Evolutionary conservation across 352 stramenopile genomes (phyloP), one percentile per base, ranked within the genome.

Genomic region (Globisporangium acanthophoron): DNA sequence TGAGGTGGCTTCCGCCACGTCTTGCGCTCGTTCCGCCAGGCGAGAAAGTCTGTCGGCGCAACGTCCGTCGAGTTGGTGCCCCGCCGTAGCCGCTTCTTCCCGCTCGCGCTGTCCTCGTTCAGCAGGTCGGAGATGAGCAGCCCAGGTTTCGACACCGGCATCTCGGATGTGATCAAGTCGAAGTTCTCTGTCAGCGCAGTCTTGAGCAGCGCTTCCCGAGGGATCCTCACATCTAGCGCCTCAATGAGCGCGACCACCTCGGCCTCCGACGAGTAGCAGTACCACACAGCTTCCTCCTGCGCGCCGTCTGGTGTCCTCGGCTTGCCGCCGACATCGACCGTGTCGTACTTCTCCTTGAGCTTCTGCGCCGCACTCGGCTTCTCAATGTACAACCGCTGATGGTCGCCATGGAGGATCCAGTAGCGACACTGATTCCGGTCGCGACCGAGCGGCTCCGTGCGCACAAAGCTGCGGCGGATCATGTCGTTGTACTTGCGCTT

Each of bases 371-470:
- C 66, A 4, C 76, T 72, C 13, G 81, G 76, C 37, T 71, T 68
- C 64, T 96, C 78, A 8, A 96, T 67, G 35, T 92, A 94, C 13
- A 96, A 53, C 31, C 80, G 71, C 40, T 70, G 64, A 11, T 70
- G 59, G 45, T 96, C 86, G 31, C 79, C 84, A 46, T 70, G 76
- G 37, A 96, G 74, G 13, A 88, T 64, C 86, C 86, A 96, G 60
- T 94, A 94, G 16, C 74, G 66, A 0, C 69, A 39, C 5, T 82
- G 67, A 35, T 78, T 58, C 29, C 76, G 72, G 40, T 96, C 86
- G 18, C 80, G 75, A 4, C 86, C 86, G 2, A 96, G 63, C 0
- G 81, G 63, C 50, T 96, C 82, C 0, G 84, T 87, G 18, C 86
- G 86, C 18, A 96, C 70, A 56, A 91, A 92, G 6, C 71, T 73